These are phyloP conservation scores for Sorghum bicolor DNA, from an alignment of 176 grass and related monocot genomes.

Conservation along the genomic window DNA sequence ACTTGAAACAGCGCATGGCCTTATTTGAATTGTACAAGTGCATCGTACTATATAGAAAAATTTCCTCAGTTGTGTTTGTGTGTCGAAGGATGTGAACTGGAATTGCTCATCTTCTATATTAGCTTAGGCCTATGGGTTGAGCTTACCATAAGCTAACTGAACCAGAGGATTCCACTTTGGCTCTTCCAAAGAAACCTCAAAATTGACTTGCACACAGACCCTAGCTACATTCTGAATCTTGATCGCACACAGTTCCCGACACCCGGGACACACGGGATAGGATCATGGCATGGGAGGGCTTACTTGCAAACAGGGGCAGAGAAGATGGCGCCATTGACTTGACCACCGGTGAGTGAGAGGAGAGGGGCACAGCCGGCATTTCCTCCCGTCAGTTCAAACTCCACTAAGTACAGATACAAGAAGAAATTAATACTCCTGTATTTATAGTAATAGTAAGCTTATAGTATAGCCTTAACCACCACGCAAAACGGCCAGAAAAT, in stretches of 20 bases:
- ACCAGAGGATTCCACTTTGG: too few relatives aligned
- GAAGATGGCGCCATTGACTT: conserved; percentile 5
- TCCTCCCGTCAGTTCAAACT: background rate
- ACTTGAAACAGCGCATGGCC: too few relatives aligned
- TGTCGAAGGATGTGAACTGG: too few relatives aligned
- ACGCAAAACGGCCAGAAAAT: conserved; percentile 1
- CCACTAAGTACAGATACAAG: too few relatives aligned
- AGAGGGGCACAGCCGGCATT: background rate
- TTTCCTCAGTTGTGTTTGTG: too few relatives aligned
- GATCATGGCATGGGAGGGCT: background rate
- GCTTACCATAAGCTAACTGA: too few relatives aligned
- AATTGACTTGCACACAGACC: background rate
- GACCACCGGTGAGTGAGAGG: background rate
- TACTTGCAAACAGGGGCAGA: background rate
- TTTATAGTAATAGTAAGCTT: too few relatives aligned
- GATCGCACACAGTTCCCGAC: conserved; percentile 16
- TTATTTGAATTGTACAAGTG: background rate
- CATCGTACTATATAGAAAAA: too few relatives aligned
- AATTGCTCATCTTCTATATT: too few relatives aligned
- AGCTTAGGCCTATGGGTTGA: too few relatives aligned
- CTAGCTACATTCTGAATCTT: background rate
- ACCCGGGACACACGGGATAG: background rate
- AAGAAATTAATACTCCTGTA: too few relatives aligned
- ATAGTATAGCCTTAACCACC: too few relatives aligned
- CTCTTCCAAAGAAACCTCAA: background rate